Base-by-base conservation (phyloP, 306 rosid species). In the Oxytropis ochrocephala region DNA sequence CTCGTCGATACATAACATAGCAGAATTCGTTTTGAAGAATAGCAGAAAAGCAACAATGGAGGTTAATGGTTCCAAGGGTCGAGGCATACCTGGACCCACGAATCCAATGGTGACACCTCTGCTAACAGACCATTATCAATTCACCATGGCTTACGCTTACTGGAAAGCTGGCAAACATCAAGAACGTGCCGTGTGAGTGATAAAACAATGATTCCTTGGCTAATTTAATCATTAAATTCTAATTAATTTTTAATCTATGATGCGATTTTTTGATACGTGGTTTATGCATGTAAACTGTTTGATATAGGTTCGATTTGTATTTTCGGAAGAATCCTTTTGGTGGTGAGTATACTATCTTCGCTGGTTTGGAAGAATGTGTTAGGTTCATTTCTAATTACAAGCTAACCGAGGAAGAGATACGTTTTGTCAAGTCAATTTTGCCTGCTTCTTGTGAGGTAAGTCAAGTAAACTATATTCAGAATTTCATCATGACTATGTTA, bases 91-190 rank as follows among this genome's bases (percentile, higher is more conserved):
- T 1, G 86, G 87, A 6, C 97, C 99, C 1, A 89, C 91, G 10
- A 95, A 95, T 18, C 97, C 99, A 5, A 91, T 95, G 96, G 97
- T 95, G 4, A 83, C 99, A 61, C 99, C 99, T 73, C 87, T 95
- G 69, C 97, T 95, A 36, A 95, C 88, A 12, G 99, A 95, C 86
- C 99, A 83, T 75, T 95, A 95, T 70, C 99, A 91, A 83, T 95
- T 89, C 85, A 95, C 99, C 66, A 95, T 95, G 99, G 97, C 97
- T 72, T 95, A 95, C 64, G 96, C 99, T 3, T 95, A 95, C 78
- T 95, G 99, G 99, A 95, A 87, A 85, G 95, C 99, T 64, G 85
- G 92, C 82, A 95, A 95, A 78, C 96, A 91, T 64, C 81, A 89
- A 78, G 99, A 95, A 29, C 97, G 86, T 17, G 92, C 97, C 39